Conservation (phyloP, 169 alveolate genomes). For the Plasmodium berghei region DNA sequence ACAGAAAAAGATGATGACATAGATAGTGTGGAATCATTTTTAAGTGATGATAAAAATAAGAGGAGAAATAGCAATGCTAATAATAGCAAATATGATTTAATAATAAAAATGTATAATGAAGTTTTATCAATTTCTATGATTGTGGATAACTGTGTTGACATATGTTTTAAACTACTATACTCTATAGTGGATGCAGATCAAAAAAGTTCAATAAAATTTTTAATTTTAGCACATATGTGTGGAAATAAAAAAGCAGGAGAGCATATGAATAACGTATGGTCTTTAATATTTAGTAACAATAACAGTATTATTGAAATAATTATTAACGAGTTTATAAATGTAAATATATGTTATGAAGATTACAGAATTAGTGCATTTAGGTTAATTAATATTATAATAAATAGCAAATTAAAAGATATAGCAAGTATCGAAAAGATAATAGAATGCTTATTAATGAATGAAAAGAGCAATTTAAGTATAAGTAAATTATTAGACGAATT, state of each 20-base stretch:
- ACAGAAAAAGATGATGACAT: background rate
- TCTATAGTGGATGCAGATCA: slow-evolving; percentile 86
- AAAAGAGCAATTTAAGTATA: slow-evolving; percentile 26
- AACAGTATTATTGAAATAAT: slow-evolving; percentile 84
- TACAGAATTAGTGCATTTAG: slow-evolving; percentile 71
- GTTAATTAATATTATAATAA: slow-evolving; percentile 34
- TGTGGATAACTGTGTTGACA: slow-evolving; percentile 67
- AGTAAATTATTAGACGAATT: slow-evolving; percentile 58
- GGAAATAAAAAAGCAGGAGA: slow-evolving; percentile 80
- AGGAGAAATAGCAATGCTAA: background rate
- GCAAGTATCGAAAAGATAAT: slow-evolving; percentile 65
- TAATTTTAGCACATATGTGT: slow-evolving; percentile 82
- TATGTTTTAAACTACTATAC: slow-evolving; percentile 59
- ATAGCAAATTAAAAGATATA: slow-evolving; percentile 70
- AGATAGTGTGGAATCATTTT: background rate
- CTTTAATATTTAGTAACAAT: slow-evolving; percentile 85
- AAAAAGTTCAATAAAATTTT: slow-evolving; percentile 79
- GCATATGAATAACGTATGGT: slow-evolving; percentile 83
- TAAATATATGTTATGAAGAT: slow-evolving; percentile 53
- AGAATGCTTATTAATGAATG: slow-evolving; percentile 59
- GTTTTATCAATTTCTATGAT: slow-evolving; percentile 53
- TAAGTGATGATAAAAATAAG: background rate
- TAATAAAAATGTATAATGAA: slow-evolving; percentile 66
- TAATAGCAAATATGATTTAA: slow-evolving; percentile 28
- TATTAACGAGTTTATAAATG: slow-evolving; percentile 78